phyloP scores from a whole-genome alignment of 306 rosid species.

The Citrullus amarus region DNA sequence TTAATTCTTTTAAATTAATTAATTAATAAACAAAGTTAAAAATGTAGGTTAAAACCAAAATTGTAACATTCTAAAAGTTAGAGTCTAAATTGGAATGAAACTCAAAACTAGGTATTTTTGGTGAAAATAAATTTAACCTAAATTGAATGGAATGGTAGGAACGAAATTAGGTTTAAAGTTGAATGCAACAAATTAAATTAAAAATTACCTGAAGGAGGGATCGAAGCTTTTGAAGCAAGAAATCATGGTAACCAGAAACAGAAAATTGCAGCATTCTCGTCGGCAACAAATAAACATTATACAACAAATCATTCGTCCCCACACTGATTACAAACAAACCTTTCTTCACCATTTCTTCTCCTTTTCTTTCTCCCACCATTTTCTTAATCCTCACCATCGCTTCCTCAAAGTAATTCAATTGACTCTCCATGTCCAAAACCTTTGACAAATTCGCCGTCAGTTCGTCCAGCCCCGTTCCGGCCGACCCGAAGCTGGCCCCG shows the following conservation, averaged over 20 bases:
- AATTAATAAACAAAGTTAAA: no score
- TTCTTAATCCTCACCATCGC: conserved; percentile 6
- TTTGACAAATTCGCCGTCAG: not conserved
- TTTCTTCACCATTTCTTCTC: conserved; percentile 6
- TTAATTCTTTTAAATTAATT: no score
- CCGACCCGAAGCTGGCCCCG: conserved; percentile 27
- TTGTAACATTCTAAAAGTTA: no score
- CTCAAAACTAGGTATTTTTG: no score
- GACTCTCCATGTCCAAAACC: conserved; percentile 1
- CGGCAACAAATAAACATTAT: conserved; percentile 13
- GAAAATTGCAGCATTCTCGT: not conserved
- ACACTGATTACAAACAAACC: conserved; percentile 16
- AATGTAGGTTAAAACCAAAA: no score
- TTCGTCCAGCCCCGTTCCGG: conserved; percentile 20
- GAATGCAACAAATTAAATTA: no score
- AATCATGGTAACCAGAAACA: conserved; percentile 16
- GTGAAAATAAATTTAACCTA: no score
- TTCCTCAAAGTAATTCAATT: conserved; percentile 17
- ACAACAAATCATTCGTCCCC: conserved; percentile 30
- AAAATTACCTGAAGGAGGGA: not conserved
- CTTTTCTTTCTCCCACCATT: conserved; percentile 8
- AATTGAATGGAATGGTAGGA: no score
- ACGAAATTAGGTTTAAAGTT: no score
- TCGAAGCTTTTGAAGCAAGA: conserved; percentile 14
- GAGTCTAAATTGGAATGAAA: no score